phyloP scores from a whole-genome alignment of 768 basidiomycete species.

The Boletus rubroflammeus region DNA sequence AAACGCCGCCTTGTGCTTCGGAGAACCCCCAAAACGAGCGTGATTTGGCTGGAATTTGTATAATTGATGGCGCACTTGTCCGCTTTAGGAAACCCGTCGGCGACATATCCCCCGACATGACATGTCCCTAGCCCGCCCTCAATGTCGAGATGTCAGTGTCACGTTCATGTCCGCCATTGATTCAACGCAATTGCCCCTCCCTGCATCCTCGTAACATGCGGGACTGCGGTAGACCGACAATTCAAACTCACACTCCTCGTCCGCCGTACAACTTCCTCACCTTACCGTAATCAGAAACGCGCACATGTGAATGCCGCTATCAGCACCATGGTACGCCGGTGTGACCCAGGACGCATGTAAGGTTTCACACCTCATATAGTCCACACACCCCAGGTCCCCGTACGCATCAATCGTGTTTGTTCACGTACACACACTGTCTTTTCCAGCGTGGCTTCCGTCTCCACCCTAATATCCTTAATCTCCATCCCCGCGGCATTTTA shows the following conservation, averaged over 20 bases:
- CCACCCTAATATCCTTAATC: conserved; percentile 32
- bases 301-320: conserved; percentile 35
- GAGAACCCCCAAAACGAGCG: conserved; percentile 26
- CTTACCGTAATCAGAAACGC: conserved; percentile 33
- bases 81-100: conserved; percentile 25
- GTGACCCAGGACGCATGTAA: conserved; percentile 31
- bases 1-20: conserved; percentile 19
- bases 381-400: conserved; percentile 34
- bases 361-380: conserved; percentile 33
- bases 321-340: conserved; percentile 23
- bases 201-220: conserved; percentile 15
- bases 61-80: conserved; percentile 27
- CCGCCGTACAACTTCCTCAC: conserved; percentile 30
- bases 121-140: conserved; percentile 22
- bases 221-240: conserved; percentile 17
- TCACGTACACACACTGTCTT: conserved; percentile 34
- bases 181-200: conserved; percentile 1
- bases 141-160: conserved; percentile 28
- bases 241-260: conserved; percentile 16
- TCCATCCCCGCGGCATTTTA: conserved; percentile 32
- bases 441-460: conserved; percentile 30
- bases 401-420: conserved; percentile 29
- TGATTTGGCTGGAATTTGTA: conserved; percentile 19
- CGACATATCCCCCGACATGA: conserved; percentile 24
- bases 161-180: conserved; percentile 21